Conservation (phyloP, 192 early-diverging fungal genomes). For the Backusella macrospora region DNA sequence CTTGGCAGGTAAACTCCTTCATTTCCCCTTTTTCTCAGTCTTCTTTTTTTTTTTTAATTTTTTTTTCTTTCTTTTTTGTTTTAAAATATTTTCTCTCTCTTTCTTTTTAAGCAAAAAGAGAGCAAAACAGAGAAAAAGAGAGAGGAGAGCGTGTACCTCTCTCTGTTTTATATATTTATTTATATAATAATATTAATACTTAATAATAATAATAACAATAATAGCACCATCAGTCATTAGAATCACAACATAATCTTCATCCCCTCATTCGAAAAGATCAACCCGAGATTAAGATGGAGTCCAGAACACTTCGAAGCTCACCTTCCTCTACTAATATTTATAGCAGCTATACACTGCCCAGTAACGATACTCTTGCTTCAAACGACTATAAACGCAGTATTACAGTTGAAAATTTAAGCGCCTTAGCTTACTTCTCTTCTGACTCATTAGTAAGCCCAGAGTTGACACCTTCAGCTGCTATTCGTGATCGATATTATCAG, state of each 20-base stretch:
- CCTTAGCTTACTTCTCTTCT: neutral
- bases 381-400: neutral
- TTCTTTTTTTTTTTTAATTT: too few relatives aligned
- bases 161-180: too few relatives aligned
- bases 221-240: neutral
- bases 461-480: constrained; percentile 19
- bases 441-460: neutral
- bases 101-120: too few relatives aligned
- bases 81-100: too few relatives aligned
- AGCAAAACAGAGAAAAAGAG: too few relatives aligned
- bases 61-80: too few relatives aligned
- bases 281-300: neutral
- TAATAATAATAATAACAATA: neutral
- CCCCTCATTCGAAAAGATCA: neutral
- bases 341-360: constrained; percentile 11
- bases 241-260: neutral
- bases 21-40: too few relatives aligned
- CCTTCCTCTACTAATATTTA: constrained; percentile 18
- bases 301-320: neutral
- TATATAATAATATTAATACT: neutral
- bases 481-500: constrained; percentile 26
- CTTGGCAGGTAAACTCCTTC: too few relatives aligned
- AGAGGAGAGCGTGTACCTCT: too few relatives aligned
- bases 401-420: neutral
- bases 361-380: neutral